Conservation (phyloP, 768 basidiomycete species). For the Mrakia blollopis region DNA sequence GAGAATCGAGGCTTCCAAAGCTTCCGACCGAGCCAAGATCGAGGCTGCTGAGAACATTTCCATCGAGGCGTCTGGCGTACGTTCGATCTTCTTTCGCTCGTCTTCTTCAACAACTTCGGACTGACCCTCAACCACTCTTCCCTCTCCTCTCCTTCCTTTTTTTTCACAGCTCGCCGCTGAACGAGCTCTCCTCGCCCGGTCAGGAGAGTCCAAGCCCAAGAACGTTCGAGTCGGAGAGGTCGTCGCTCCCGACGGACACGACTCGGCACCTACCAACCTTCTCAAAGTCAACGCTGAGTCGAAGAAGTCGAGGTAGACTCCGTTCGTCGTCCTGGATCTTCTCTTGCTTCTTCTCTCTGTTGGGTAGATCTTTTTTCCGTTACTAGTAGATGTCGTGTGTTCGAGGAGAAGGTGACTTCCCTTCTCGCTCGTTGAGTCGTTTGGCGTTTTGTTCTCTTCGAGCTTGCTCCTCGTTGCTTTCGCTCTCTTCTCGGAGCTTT, state of each 20-base stretch:
- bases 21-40: slow-evolving; percentile 34
- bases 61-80: slow-evolving; percentile 34
- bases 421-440: too few relatives aligned
- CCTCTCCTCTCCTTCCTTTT: too few relatives aligned
- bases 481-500: too few relatives aligned
- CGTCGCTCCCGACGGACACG: slow-evolving; percentile 49
- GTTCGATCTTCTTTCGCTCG: neutral
- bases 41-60: slow-evolving; percentile 24
- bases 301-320: slow-evolving; percentile 52
- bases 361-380: neutral
- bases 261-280: slow-evolving; percentile 56
- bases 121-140: neutral
- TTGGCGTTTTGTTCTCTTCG: too few relatives aligned
- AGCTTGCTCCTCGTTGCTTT: too few relatives aligned
- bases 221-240: slow-evolving; percentile 23
- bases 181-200: slow-evolving; percentile 24
- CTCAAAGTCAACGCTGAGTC: slow-evolving; percentile 63
- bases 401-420: too few relatives aligned
- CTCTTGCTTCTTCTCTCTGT: neutral
- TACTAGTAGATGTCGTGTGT: neutral
- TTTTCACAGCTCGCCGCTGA: slow-evolving; percentile 22
- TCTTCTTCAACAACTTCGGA: too few relatives aligned
- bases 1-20: slow-evolving; percentile 56
- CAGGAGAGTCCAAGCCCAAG: slow-evolving; percentile 22
- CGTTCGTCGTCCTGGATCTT: neutral